Base-by-base conservation (phyloP, 768 basidiomycete genomes). In the Solioccasus polychromus region DNA sequence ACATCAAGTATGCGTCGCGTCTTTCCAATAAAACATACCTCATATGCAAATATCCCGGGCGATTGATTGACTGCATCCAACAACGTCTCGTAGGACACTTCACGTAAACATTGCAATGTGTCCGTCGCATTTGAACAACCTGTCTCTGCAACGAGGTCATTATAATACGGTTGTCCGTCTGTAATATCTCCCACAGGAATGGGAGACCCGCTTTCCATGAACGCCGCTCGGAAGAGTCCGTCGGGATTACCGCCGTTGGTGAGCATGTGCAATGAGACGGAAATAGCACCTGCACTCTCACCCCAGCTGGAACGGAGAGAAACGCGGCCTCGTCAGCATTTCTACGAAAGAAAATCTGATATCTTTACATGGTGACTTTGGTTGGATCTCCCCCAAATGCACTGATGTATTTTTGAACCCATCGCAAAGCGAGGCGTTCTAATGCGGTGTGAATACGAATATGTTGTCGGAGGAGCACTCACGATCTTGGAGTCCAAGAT, bases 371-470 rank as follows among this genome's bases (percentile, higher is more conserved):
- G 11, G 67, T 58, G 7, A 72, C 73, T 62, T 74, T 71, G 10
- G n/a, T 54, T n/a, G 68, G 69, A 49, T 77, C 78, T 12, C 82
- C 83, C 10, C 85, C 83, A 50, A 85, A 87, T 0, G 61, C 59
- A 14, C 52, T 67, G 35, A 85, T 82, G 52, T 86, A 77, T 19
- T 70, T 60, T 52, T 84, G 78, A 0, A 85, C 73, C 84, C 77
- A 80, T 50, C 69, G 51, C 9, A 78, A 55, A 1, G 75, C 77
- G 8, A 66, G 50, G 8, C 66, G 55, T 42, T 64, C 63, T 73
- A 52, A n/a, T 22, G 5, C 10, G 1, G 15, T 20, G 22, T 12
- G n/a, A 11, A 28, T 43, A 20, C 1, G 12, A 8, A 17, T 4
- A 19, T 9, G 15, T 28, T 28, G 12, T 28, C 28, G 11, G 2